Percentiles rank a stretch among this genome's conserved stretches.
Conservation (phyloP, 225 moss, liverwort and hornwort species). For the Pseudoscleropodium purum region DNA sequence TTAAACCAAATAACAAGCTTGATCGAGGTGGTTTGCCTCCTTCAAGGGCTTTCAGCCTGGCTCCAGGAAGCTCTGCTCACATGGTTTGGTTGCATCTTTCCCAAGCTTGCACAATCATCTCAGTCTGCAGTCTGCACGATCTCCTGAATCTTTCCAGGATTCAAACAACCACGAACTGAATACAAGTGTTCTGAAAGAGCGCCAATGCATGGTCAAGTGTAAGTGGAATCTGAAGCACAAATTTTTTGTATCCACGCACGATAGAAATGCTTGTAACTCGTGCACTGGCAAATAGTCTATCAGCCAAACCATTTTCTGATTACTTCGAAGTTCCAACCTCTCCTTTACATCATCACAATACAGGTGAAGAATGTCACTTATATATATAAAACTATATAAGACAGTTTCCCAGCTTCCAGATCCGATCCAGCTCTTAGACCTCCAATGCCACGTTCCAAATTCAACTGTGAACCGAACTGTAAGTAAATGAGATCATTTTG, state of each 20-base stretch:
- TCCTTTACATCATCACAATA: neutral
- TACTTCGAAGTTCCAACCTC: neutral
- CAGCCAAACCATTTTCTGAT: neutral
- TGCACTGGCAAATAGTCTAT: neutral
- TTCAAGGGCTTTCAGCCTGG: neutral
- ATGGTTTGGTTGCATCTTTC: neutral
- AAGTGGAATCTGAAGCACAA: too few species aligned
- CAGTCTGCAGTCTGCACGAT: neutral
- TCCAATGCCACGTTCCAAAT: neutral
- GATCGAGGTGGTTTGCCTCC: neutral
- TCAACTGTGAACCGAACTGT: neutral
- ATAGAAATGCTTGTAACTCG: neutral
- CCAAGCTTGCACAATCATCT: neutral
- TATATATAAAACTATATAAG: neutral
- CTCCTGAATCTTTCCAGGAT: neutral
- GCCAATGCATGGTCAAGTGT: neutral
- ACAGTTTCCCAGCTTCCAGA: neutral
- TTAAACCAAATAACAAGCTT: neutral
- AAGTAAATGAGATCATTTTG: neutral
- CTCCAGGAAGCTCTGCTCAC: neutral
- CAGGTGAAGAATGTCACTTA: neutral
- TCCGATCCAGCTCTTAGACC: neutral
- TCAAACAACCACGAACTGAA: neutral
- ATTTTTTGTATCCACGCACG: too few species aligned
- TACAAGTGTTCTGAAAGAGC: neutral